These are phyloP conservation scores for Nicotiana benthamiana DNA, from an alignment of 257 asterid species.

Conservation along the genomic window DNA sequence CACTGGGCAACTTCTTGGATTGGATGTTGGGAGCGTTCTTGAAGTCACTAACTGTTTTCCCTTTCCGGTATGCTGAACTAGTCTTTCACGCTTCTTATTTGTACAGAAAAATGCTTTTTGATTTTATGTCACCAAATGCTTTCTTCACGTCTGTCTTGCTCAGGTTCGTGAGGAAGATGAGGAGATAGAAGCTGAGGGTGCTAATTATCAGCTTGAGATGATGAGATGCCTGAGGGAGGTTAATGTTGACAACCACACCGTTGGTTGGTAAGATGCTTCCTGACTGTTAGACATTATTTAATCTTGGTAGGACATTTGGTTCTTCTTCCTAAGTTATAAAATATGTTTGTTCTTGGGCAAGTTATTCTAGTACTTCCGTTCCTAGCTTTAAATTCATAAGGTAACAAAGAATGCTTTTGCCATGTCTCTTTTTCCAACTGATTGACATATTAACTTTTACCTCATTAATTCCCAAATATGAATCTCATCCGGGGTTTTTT, in stretches of 20 bases:
- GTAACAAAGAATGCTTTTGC: neutral
- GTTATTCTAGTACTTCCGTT: neutral
- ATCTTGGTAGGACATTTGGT: neutral
- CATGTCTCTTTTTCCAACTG: neutral
- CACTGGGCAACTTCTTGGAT: slow-evolving; percentile 93
- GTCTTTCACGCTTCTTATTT: neutral
- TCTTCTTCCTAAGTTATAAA: neutral
- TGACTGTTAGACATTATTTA: neutral
- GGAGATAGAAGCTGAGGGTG: slow-evolving; percentile 96
- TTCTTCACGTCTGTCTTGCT: neutral
- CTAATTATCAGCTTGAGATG: slow-evolving; percentile 97
- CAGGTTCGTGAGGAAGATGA: slow-evolving; percentile 96
- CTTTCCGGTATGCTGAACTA: slow-evolving; percentile 58
- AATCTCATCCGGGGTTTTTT: neutral
- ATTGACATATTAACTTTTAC: neutral
- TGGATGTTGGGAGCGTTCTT: slow-evolving; percentile 96
- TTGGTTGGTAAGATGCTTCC: slow-evolving; percentile 63
- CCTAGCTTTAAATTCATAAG: neutral
- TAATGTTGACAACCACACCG: slow-evolving; percentile 96
- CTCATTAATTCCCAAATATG: neutral
- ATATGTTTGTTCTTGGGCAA: neutral
- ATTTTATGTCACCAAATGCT: neutral
- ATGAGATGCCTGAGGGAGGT: slow-evolving; percentile 98
- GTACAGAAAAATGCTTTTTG: neutral
- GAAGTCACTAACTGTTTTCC: slow-evolving; percentile 98